Evolutionary conservation across 768 basidiomycete species (phyloP).

Genomic region (Mycena capillaripes): DNA sequence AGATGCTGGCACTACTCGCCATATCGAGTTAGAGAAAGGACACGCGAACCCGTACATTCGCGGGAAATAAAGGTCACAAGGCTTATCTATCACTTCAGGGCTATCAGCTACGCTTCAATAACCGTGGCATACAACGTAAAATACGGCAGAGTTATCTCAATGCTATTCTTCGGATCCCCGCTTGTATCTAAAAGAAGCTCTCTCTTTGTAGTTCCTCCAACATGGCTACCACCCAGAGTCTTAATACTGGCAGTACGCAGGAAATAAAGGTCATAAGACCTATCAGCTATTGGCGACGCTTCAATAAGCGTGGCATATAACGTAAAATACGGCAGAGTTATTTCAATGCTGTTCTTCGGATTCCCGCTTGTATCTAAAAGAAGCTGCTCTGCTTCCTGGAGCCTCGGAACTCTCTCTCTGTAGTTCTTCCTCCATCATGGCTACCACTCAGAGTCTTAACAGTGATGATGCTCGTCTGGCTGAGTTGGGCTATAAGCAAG

Average conservation of each 20-base stretch:
- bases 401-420: background rate
- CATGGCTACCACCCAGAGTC: no score
- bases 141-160: background rate
- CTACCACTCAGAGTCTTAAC: conserved; percentile 5
- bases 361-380: conserved; percentile 10
- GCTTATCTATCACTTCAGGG: background rate
- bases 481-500: conserved; percentile 4
- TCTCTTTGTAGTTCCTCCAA: no score
- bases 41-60: conserved; percentile 7
- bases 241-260: no score
- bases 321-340: background rate
- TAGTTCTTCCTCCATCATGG: conserved; percentile 11
- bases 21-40: conserved; percentile 4
- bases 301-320: background rate
- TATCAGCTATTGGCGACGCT: background rate
- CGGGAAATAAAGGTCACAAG: conserved; percentile 7
- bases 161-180: background rate
- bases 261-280: background rate
- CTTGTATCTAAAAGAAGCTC: no score
- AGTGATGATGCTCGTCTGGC: conserved; percentile 11
- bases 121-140: background rate
- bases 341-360: background rate
- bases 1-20: conserved; percentile 1
- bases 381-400: conserved; percentile 9
- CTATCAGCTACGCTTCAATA: background rate